Percentiles rank a stretch among this genome's conserved stretches.
Evolutionary conservation across 2,329 filamentous ascomycete species (phyloP).

Genomic region (Aspergillus cejpii): DNA sequence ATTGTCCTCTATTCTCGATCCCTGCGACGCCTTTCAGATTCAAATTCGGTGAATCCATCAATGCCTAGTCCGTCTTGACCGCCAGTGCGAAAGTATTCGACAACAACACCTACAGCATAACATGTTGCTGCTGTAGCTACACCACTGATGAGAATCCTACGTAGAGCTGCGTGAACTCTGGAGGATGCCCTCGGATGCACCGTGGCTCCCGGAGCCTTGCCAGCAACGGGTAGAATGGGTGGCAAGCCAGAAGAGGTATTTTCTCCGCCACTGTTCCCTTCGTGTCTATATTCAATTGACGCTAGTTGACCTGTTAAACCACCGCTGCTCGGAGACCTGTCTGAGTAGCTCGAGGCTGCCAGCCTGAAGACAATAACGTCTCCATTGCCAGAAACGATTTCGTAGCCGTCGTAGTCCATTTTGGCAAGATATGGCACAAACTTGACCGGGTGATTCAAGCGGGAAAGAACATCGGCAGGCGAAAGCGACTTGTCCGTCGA

Average conservation of each 20-base stretch:
- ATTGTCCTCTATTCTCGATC: conserved; percentile 4
- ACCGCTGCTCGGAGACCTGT: not conserved
- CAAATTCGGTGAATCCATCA: conserved; percentile 36
- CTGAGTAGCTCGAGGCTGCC: not conserved
- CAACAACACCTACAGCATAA: conserved; percentile 38
- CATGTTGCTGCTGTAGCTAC: conserved; percentile 33
- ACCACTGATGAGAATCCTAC: conserved; percentile 33
- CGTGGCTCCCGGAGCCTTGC: not conserved
- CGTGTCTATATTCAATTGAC: not conserved
- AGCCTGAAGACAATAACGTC: conserved; percentile 39
- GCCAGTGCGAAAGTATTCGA: conserved; percentile 40
- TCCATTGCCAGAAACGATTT: conserved; percentile 38
- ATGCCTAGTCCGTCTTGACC: conserved; percentile 35
- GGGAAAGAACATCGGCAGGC: conserved; percentile 33
- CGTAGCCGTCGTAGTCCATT: conserved; percentile 38
- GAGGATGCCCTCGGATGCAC: conserved; percentile 8
- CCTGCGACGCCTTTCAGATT: conserved; percentile 29
- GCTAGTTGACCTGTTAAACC: not conserved
- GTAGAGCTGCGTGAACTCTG: conserved; percentile 18
- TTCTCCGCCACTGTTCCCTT: not conserved
- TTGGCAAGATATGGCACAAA: conserved; percentile 37
- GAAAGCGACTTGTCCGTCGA: conserved; percentile 18
- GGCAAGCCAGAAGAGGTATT: not conserved
- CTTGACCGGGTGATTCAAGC: conserved; percentile 36
- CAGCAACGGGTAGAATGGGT: not conserved